These are phyloP conservation scores for Boletales sp. DNA, from an alignment of 768 basidiomycete genomes.

Conservation along the genomic window DNA sequence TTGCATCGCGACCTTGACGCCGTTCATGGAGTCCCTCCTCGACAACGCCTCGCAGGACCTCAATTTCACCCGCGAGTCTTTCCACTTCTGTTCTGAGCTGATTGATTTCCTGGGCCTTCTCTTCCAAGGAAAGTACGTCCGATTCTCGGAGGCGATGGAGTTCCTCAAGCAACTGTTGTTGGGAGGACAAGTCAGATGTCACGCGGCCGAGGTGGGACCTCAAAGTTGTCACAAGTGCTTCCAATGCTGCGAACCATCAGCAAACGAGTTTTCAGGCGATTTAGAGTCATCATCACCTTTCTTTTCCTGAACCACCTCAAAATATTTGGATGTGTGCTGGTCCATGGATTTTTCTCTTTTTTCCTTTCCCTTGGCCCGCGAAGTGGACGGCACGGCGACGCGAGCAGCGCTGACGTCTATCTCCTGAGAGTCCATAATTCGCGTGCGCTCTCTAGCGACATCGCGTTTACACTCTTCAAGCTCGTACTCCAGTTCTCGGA, in stretches of 20 bases:
- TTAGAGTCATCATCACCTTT: constrained; percentile 55
- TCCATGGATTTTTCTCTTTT: constrained; percentile 35
- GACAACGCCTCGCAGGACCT: constrained; percentile 80
- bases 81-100: constrained; percentile 74
- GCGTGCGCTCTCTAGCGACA: constrained; percentile 64
- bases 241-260: constrained; percentile 55
- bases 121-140: constrained; percentile 53
- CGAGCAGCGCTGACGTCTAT: constrained; percentile 18
- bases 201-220: constrained; percentile 74
- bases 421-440: constrained; percentile 57
- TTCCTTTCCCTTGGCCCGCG: constrained; percentile 28
- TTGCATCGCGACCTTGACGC: constrained; percentile 47
- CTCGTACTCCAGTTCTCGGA: constrained; percentile 85
- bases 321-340: constrained; percentile 48
- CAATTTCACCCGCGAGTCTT: constrained; percentile 78
- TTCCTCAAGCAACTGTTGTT: constrained; percentile 66
- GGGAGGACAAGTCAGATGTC: constrained; percentile 74
- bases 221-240: constrained; percentile 71
- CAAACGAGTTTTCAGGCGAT: not conserved
- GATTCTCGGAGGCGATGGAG: constrained; percentile 60
- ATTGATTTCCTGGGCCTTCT: constrained; percentile 65
- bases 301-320: constrained; percentile 82
- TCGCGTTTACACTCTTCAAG: constrained; percentile 83
- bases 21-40: constrained; percentile 83
- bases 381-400: constrained; percentile 14